These are phyloP conservation scores for Yueomyces sp. DNA, from an alignment of 1,139 yeast species.

Conservation along the genomic window DNA sequence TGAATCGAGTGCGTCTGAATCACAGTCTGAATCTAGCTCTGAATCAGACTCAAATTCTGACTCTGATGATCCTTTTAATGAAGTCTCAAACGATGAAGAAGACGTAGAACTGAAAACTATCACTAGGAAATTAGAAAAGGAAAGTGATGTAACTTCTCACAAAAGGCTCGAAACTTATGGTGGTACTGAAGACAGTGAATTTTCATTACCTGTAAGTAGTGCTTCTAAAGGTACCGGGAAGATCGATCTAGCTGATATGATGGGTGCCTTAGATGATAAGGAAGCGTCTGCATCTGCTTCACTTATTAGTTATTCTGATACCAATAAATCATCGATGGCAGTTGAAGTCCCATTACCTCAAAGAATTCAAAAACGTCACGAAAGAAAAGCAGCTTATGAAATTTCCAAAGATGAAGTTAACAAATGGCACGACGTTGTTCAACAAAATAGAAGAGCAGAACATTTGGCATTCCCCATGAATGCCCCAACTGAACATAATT, in stretches of 20 bases:
- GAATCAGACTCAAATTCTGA: constrained; percentile 20
- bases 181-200: constrained; percentile 52
- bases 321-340: constrained; percentile 36
- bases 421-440: constrained; percentile 80
- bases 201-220: constrained; percentile 40
- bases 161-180: constrained; percentile 36
- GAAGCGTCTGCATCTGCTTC: constrained; percentile 36
- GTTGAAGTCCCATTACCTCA: constrained; percentile 67
- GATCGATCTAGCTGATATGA: constrained; percentile 63
- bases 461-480: constrained; percentile 55
- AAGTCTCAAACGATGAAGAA: constrained; percentile 25
- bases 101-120: constrained; percentile 28
- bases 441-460: constrained; percentile 71
- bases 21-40: constrained; percentile 15
- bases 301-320: constrained; percentile 31
- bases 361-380: constrained; percentile 74
- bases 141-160: constrained; percentile 27
- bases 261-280: constrained; percentile 44
- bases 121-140: constrained; percentile 21
- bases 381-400: constrained; percentile 83
- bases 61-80: constrained; percentile 26
- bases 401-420: constrained; percentile 75
- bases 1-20: constrained; percentile 18
- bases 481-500: constrained; percentile 30
- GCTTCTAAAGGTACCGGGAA: constrained; percentile 24